A percentile compares a stretch with the other conserved stretches of the same genome.
phyloP scores from a whole-genome alignment of 2,329 filamentous ascomycete species.

The Didymella pomorum region DNA sequence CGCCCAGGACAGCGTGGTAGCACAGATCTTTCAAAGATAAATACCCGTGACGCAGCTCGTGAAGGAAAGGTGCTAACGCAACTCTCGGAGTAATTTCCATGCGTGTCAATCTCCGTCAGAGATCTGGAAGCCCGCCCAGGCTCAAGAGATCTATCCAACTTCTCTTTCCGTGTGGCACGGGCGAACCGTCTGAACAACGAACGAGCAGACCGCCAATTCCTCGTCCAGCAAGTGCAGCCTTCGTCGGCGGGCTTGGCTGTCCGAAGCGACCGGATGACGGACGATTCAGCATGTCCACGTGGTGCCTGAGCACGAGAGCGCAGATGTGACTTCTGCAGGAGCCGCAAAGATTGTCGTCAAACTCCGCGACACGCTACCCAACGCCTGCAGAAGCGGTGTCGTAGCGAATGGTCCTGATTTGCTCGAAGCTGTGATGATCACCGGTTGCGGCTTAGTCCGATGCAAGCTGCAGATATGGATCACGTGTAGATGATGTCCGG shows the following conservation, averaged over 20 bases:
- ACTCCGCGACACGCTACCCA: constrained; percentile 28
- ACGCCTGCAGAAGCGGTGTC: constrained; percentile 27
- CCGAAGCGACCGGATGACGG: background rate
- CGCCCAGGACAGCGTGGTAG: background rate
- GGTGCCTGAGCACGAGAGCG: constrained; percentile 2
- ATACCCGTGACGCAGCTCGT: background rate
- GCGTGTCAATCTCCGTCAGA: background rate
- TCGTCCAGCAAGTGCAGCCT: background rate
- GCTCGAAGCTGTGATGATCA: constrained; percentile 18
- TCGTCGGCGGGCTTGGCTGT: background rate
- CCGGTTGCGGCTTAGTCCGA: constrained; percentile 33
- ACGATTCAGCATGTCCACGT: constrained; percentile 20
- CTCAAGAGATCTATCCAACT: background rate
- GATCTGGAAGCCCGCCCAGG: background rate
- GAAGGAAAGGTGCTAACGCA: constrained; percentile 1
- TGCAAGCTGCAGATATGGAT: constrained; percentile 27
- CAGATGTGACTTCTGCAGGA: constrained; percentile 2
- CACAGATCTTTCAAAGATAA: background rate
- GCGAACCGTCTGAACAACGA: background rate
- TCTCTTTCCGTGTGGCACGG: constrained; percentile 9
- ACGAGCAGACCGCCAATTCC: constrained; percentile 2
- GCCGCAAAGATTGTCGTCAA: constrained; percentile 25
- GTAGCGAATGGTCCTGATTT: constrained; percentile 41
- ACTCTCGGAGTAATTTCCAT: constrained; percentile 11
- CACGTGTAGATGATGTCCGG: constrained; percentile 24